Percentiles rank a stretch among this genome's conserved stretches.
phyloP scores from a whole-genome alignment of 768 basidiomycete genomes.

The Mycena galopus region DNA sequence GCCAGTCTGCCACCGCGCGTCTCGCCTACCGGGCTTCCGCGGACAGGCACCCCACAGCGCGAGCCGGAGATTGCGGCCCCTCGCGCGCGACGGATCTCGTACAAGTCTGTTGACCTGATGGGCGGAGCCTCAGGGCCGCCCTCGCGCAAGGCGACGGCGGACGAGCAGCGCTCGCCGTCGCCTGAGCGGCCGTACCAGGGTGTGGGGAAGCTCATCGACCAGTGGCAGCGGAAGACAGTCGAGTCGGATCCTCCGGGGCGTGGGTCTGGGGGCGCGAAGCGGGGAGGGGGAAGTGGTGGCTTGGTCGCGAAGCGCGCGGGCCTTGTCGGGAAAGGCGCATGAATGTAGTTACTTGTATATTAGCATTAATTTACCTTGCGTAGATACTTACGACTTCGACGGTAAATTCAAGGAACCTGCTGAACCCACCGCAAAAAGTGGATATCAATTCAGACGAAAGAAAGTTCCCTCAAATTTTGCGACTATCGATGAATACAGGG shows the following conservation, averaged over 20 bases:
- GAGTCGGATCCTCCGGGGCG: constrained; percentile 56
- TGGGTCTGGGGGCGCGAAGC: constrained; percentile 12
- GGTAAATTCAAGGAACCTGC: background rate
- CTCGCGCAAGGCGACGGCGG: constrained; percentile 36
- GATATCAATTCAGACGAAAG: background rate
- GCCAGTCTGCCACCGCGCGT: constrained; percentile 18
- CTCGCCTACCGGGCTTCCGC: constrained; percentile 31
- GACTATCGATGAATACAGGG: too few species aligned
- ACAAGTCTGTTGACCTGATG: constrained; percentile 41
- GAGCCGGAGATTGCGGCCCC: constrained; percentile 40
- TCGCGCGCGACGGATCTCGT: constrained; percentile 44
- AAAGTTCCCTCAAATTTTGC: too few species aligned
- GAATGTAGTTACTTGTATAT: constrained; percentile 34
- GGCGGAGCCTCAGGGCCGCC: constrained; percentile 25
- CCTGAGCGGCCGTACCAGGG: constrained; percentile 87
- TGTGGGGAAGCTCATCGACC: constrained; percentile 86
- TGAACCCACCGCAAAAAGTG: background rate
- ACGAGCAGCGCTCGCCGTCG: constrained; percentile 64
- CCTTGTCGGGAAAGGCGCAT: constrained; percentile 34
- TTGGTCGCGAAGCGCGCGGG: constrained; percentile 36
- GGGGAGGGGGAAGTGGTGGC: constrained; percentile 24
- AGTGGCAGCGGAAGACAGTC: constrained; percentile 88
- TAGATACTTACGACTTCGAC: background rate
- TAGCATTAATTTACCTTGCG: constrained; percentile 25
- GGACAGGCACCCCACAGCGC: constrained; percentile 20